Conservation (phyloP, 768 basidiomycete species). For the Lyophyllum semitale region DNA sequence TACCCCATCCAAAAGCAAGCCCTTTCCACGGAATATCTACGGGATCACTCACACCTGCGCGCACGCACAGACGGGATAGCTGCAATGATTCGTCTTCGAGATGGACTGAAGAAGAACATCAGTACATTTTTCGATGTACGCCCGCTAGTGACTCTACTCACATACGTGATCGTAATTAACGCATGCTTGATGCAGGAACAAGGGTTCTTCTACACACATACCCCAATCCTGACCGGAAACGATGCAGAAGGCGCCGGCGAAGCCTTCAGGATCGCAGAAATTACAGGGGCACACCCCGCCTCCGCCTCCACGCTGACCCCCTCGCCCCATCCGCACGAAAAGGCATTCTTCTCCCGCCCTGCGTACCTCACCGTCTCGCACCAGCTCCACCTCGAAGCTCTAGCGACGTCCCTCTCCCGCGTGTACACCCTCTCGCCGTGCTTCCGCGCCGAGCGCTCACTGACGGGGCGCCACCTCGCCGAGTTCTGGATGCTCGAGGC, state of each 20-base stretch:
- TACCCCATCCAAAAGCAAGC: conserved; percentile 95
- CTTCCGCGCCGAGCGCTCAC: conserved; percentile 90
- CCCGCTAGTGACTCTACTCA: not conserved
- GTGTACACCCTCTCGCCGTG: conserved; percentile 93
- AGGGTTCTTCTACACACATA: conserved; percentile 78
- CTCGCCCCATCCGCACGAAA: conserved; percentile 15
- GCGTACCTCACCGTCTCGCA: conserved; percentile 93
- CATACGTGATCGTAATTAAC: not conserved
- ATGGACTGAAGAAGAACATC: conserved; percentile 55
- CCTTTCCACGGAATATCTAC: conserved; percentile 74
- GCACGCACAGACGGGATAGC: conserved; percentile 72
- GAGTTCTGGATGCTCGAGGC: conserved; percentile 99
- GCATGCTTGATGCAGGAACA: conserved; percentile 47
- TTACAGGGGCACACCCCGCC: conserved; percentile 30
- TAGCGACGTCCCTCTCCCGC: conserved; percentile 74
- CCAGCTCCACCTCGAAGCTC: conserved; percentile 92
- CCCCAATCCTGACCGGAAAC: conserved; percentile 86
- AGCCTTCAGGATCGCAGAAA: conserved; percentile 69
- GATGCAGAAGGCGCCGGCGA: conserved; percentile 98
- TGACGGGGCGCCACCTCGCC: conserved; percentile 88
- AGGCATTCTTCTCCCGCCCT: conserved; percentile 73
- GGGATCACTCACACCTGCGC: conserved; percentile 88
- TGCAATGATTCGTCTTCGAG: conserved; percentile 75
- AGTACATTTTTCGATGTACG: conserved; percentile 74
- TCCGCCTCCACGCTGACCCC: conserved; percentile 13